These are phyloP conservation scores for Pleurotus ostreatus DNA, from an alignment of 768 basidiomycete species.

Conservation along the genomic window DNA sequence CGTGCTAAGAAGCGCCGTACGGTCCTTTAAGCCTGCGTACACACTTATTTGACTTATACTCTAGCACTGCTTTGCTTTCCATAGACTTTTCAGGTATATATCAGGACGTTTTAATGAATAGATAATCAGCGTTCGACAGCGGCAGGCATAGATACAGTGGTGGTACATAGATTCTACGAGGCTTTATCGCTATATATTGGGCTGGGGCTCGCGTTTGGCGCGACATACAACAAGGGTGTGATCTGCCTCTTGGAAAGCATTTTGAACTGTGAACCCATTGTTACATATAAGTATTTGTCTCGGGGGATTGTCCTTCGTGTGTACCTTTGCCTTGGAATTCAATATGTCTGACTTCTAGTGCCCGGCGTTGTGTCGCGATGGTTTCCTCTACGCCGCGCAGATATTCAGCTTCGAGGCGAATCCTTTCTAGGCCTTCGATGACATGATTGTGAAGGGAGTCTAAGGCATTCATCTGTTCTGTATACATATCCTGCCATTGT, in stretches of 20 bases:
- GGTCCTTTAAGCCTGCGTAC: slow-evolving; percentile 12
- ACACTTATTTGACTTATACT: no score
- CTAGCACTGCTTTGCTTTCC: background rate
- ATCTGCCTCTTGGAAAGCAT: slow-evolving; percentile 37
- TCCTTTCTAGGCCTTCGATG: slow-evolving; percentile 34
- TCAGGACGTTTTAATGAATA: background rate
- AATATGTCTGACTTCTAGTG: slow-evolving; percentile 38
- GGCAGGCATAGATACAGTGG: background rate
- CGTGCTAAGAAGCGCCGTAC: slow-evolving; percentile 40
- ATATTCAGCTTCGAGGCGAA: slow-evolving; percentile 41
- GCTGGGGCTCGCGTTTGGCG: slow-evolving; percentile 18
- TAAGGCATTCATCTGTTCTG: slow-evolving; percentile 60
- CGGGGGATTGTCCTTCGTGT: background rate
- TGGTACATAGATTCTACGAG: background rate
- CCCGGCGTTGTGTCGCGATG: slow-evolving; percentile 35
- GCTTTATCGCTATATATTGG: slow-evolving; percentile 16
- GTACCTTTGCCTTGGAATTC: slow-evolving; percentile 41
- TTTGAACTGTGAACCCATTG: slow-evolving; percentile 28
- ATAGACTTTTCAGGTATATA: background rate
- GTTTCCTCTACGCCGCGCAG: slow-evolving; percentile 38
- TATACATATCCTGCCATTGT: slow-evolving; percentile 57
- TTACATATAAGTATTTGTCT: no score
- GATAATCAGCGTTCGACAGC: background rate
- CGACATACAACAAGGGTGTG: slow-evolving; percentile 29
- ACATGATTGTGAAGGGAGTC: slow-evolving; percentile 55